Evolutionary conservation across 179 eudicot species (phyloP).

Genomic region (Heliamphora ciliata): DNA sequence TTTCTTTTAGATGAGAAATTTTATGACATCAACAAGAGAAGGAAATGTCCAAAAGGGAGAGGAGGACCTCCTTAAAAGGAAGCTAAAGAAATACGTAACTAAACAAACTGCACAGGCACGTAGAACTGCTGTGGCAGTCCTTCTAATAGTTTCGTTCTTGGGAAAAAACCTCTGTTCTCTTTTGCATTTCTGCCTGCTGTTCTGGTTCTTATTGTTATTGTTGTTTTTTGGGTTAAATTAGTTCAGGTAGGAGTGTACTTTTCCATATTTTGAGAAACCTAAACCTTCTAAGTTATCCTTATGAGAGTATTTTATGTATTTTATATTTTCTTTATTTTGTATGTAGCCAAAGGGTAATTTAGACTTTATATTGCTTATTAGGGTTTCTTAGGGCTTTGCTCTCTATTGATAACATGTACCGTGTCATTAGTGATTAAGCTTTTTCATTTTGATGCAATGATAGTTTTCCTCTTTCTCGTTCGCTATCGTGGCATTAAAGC

Average conservation of each 20-base stretch:
- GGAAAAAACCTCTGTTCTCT: neutral
- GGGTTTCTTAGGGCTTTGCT: too few species aligned
- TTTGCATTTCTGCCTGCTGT: constrained; percentile 9
- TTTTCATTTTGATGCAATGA: too few species aligned
- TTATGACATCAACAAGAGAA: neutral
- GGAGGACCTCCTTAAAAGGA: neutral
- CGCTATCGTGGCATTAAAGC: too few species aligned
- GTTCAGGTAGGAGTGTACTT: neutral
- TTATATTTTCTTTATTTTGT: too few species aligned
- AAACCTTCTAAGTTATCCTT: too few species aligned
- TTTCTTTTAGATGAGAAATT: neutral
- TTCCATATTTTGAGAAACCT: constrained; percentile 5
- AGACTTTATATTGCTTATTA: too few species aligned
- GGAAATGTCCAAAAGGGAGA: neutral
- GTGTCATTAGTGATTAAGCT: too few species aligned
- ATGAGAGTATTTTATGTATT: too few species aligned
- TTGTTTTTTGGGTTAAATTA: neutral
- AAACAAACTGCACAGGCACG: neutral
- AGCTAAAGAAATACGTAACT: neutral
- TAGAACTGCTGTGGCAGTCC: neutral
- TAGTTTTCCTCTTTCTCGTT: too few species aligned
- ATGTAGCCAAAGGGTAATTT: too few species aligned
- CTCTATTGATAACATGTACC: too few species aligned
- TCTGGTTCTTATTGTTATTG: neutral
- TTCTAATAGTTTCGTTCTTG: neutral